Evolutionary conservation across 345 rosid species (phyloP), one percentile per base, ranked within the genome.

Genomic region (Salix purpurea): DNA sequence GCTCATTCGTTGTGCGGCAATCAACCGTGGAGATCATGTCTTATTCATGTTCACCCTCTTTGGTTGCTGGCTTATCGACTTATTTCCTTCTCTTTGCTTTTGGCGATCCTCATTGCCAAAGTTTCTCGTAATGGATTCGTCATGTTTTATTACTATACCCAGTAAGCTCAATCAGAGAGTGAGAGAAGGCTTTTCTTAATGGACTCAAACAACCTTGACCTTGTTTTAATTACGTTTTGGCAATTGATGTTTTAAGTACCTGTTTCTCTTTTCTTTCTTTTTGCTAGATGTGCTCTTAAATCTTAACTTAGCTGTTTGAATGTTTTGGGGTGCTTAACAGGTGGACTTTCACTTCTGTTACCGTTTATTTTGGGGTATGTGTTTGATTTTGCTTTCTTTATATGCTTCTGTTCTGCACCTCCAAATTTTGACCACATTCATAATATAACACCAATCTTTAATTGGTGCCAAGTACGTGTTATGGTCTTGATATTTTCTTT

Each of bases 321-420:
- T 64, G 67, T 72, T 79, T 79, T 52, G 68, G 81, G 71, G 32
- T 76, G 36, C 58, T 77, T 78, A 64, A 40, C 83, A 92, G 95
- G 80, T 91, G 90, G 94, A 89, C 95, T 62, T 88, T 85, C 75
- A 88, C 89, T 19, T 80, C 90, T 75, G 81, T 92, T 48, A 80
- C 91, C 3, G 46, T 87, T 56, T 92, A 91, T 74, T 91, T 92
- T 76, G 92, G 92, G 90, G 95, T 91, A 89, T 67, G 82, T 61
- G 42, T 79, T 82, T 37, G 16, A 11, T 65, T 72, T 74, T 28
- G 15, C 68, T 70, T 52, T 65, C 24, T 36, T 14, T 36, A 23
- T 32, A 30, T 0, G 60, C 58, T 10, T 83, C 44, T 79, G 54
- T 15, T 69, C 58, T 67, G 12, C 7, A n/a, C 48, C 24, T 52